phyloP scores from a whole-genome alignment of 2,329 filamentous ascomycete species.

The Dactylellina drechsleri region DNA sequence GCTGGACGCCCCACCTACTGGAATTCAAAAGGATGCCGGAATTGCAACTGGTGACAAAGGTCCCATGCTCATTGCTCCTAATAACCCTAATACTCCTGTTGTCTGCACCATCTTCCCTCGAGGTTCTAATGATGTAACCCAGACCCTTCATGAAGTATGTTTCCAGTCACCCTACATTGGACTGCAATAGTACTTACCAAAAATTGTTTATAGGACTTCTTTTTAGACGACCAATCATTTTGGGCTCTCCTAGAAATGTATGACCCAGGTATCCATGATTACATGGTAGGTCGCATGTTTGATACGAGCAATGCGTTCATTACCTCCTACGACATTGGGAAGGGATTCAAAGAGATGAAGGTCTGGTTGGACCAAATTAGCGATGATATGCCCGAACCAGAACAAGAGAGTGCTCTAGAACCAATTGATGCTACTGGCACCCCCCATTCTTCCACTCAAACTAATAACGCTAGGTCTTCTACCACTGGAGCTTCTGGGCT shows the following conservation, averaged over 20 bases:
- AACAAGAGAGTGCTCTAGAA: not conserved
- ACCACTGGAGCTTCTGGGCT: not conserved
- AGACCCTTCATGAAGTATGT: not conserved
- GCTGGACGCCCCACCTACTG: not conserved
- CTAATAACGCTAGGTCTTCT: no score
- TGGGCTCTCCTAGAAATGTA: conserved; percentile 33
- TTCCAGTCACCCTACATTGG: not conserved
- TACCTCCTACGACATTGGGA: conserved; percentile 14
- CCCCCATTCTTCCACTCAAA: not conserved
- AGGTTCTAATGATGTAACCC: not conserved
- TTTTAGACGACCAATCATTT: conserved; percentile 34
- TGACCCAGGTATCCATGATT: conserved; percentile 10
- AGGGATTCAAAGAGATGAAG: conserved; percentile 26
- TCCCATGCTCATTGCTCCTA: not conserved
- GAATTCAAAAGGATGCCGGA: not conserved
- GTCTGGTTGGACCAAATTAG: conserved; percentile 22
- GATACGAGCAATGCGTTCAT: conserved; percentile 59
- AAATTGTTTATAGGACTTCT: conserved; percentile 2
- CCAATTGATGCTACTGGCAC: not conserved
- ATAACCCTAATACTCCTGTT: conserved; percentile 7
- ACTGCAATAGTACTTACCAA: not conserved
- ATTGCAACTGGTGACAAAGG: not conserved
- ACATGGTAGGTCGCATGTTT: not conserved
- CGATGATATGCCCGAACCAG: not conserved
- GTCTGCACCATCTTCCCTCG: conserved; percentile 14